phyloP scores from a whole-genome alignment of 176 grass and related monocot genomes.

The Rhynchospora breviuscula region DNA sequence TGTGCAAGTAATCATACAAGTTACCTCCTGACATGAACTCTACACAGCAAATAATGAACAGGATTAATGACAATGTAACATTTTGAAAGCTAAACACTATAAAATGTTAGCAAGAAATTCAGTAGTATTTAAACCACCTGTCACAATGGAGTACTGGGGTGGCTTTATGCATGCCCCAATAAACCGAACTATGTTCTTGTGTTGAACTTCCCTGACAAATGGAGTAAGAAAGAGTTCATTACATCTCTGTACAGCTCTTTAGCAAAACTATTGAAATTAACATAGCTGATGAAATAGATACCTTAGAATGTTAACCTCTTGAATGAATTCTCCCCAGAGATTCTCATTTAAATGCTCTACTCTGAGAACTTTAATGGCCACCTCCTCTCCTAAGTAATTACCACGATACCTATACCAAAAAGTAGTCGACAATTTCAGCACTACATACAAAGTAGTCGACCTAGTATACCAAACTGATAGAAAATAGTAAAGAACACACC shows the following conservation, averaged over 20 bases:
- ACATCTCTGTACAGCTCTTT: not conserved
- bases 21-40: conserved; percentile 99
- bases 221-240: conserved; percentile 20
- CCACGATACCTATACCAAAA: conserved; percentile 74
- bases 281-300: conserved; percentile 37
- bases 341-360: conserved; percentile 83
- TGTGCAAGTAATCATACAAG: conserved; percentile 88
- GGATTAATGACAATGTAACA: not conserved
- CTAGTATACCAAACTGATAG: not conserved
- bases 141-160: conserved; percentile 85
- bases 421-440: conserved; percentile 7
- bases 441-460: conserved; percentile 8
- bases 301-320: conserved; percentile 99
- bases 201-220: conserved; percentile 86
- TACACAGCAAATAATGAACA: conserved; percentile 36
- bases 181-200: conserved; percentile 95
- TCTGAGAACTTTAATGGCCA: conserved; percentile 93
- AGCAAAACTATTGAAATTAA: not conserved
- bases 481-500: not conserved
- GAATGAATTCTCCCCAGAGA: conserved; percentile 72
- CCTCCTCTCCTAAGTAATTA: conserved; percentile 85
- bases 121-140: conserved; percentile 53
- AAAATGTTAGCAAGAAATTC: not conserved
- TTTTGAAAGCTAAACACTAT: not conserved
- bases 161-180: conserved; percentile 92